Evolutionary conservation across 805 yeast genomes (phyloP).

Genomic region (Yueomyces sinensis): DNA sequence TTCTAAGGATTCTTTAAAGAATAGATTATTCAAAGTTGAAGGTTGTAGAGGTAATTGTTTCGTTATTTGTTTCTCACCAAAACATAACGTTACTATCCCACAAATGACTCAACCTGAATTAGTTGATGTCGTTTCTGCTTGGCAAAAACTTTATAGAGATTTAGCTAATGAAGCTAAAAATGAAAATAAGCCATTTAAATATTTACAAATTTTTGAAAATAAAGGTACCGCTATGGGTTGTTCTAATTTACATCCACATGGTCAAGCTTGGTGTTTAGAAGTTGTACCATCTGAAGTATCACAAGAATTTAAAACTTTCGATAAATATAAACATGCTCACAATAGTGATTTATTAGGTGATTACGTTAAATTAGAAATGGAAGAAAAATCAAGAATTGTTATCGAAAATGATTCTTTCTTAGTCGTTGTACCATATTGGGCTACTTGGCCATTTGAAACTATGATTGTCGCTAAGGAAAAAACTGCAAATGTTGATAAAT

Average conservation of each 20-base stretch:
- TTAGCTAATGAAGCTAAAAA: constrained; percentile 27
- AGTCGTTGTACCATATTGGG: constrained; percentile 72
- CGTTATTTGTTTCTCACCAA: constrained; percentile 62
- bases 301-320: constrained; percentile 40
- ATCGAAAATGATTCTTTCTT: constrained; percentile 48
- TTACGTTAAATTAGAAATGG: constrained; percentile 43
- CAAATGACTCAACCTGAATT: constrained; percentile 37
- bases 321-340: constrained; percentile 31
- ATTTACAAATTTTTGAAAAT: constrained; percentile 64
- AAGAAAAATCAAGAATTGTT: constrained; percentile 39
- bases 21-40: constrained; percentile 36
- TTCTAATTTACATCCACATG: constrained; percentile 73
- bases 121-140: constrained; percentile 38
- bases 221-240: constrained; percentile 76
- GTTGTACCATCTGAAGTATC: constrained; percentile 54
- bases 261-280: constrained; percentile 68
- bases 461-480: constrained; percentile 46
- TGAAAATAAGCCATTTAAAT: constrained; percentile 34
- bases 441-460: constrained; percentile 72
- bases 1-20: constrained; percentile 19
- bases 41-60: constrained; percentile 56
- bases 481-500: constrained; percentile 35
- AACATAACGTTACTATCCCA: constrained; percentile 55
- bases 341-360: constrained; percentile 45
- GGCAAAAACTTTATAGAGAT: constrained; percentile 40